These are phyloP conservation scores for Ramalina peruviana DNA, from an alignment of 495 filamentous ascomycete genomes.

Conservation along the genomic window DNA sequence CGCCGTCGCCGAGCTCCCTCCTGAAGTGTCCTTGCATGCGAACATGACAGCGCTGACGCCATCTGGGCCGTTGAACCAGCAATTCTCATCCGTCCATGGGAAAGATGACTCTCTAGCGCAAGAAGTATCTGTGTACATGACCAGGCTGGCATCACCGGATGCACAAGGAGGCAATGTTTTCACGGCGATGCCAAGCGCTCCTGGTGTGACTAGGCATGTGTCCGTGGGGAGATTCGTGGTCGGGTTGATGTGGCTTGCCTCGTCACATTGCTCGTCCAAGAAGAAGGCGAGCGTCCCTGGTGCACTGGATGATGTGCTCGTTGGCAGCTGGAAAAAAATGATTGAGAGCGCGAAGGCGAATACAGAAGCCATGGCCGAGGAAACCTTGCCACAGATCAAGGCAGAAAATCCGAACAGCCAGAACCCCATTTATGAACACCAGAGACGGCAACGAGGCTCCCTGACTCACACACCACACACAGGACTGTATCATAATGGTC, in stretches of 20 bases:
- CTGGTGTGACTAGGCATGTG: constrained; percentile 2
- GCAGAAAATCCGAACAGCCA: no score
- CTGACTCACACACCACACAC: no score
- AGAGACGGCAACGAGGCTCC: no score
- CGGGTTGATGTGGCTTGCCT: constrained; percentile 1
- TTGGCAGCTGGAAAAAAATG: no score
- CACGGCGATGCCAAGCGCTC: neutral
- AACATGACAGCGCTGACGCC: neutral
- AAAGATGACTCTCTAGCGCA: neutral
- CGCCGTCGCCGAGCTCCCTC: constrained; percentile 1
- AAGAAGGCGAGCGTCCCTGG: neutral
- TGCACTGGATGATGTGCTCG: neutral
- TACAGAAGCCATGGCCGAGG: no score
- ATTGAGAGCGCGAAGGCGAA: no score
- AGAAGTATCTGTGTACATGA: neutral
- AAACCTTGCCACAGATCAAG: no score
- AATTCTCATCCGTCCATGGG: neutral
- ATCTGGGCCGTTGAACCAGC: neutral
- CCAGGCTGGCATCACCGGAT: neutral
- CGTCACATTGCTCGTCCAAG: neutral
- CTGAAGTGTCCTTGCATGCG: neutral
- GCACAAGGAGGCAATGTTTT: neutral
- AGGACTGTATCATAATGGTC: no score
- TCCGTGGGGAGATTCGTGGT: neutral
- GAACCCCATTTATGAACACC: no score